phyloP scores from a whole-genome alignment of 2,329 filamentous ascomycete species.

The Elsinoe batatas region DNA sequence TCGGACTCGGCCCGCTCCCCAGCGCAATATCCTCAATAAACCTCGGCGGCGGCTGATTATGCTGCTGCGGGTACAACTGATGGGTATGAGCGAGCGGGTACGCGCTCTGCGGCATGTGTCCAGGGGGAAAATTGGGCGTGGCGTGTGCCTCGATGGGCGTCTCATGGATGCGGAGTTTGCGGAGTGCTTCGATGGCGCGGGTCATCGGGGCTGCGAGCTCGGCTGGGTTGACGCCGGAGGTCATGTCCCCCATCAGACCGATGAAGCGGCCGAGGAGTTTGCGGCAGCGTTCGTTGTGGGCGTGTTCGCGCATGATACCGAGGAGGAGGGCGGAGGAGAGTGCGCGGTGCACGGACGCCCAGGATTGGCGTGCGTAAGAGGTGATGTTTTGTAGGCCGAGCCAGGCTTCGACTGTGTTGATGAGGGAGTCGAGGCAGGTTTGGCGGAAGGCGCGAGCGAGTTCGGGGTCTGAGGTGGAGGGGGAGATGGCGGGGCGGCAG shows the following conservation, averaged over 20 bases:
- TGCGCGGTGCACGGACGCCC: slow-evolving; percentile 35
- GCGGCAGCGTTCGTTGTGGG: slow-evolving; percentile 36
- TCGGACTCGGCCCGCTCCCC: slow-evolving; percentile 8
- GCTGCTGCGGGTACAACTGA: neutral
- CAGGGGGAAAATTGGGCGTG: neutral
- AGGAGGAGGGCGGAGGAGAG: slow-evolving; percentile 36
- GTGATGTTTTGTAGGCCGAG: slow-evolving; percentile 48
- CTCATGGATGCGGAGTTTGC: slow-evolving; percentile 31
- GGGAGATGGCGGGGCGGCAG: slow-evolving; percentile 50
- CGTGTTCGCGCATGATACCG: slow-evolving; percentile 36
- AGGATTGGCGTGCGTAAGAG: slow-evolving; percentile 34
- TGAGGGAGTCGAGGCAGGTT: slow-evolving; percentile 44
- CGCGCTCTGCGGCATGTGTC: neutral
- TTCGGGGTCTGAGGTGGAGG: slow-evolving; percentile 33
- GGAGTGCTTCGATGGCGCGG: slow-evolving; percentile 37
- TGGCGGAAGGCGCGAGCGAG: slow-evolving; percentile 40
- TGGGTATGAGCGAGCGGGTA: neutral
- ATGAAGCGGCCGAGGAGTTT: slow-evolving; percentile 38
- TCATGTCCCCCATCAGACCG: slow-evolving; percentile 37
- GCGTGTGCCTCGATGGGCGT: slow-evolving; percentile 14
- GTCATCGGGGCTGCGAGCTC: slow-evolving; percentile 40
- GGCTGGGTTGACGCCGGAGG: slow-evolving; percentile 36
- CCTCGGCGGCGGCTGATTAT: slow-evolving; percentile 5
- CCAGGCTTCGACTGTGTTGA: slow-evolving; percentile 50
- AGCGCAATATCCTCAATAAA: slow-evolving; percentile 18